Evolutionary conservation across 73 alveolate species (phyloP), one percentile per base, ranked within the genome.

Genomic region (Paramecium pentaurelia): DNA sequence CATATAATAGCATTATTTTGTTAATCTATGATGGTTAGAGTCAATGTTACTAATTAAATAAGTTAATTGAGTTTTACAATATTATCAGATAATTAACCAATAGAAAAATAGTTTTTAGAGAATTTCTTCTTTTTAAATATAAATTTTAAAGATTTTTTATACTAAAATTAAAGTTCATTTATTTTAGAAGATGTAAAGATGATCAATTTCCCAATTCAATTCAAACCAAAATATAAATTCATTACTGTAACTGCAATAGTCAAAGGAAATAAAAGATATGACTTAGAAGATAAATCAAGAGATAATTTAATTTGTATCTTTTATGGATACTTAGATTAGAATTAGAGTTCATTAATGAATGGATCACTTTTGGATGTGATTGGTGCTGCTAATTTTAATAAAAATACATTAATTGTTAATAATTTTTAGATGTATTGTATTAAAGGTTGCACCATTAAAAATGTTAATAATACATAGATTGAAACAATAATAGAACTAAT

Each of bases 361-460:
- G 91, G 91, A 18, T 45, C 71, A n/a, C 58, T 45, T 25, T 28
- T 80, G 71, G 71, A 45, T 45, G 91, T 32, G 20, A 27, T 80
- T 14, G 91, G 91, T 12, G 91, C 91, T 2, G 2, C 32, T 38
- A 45, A 80, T 45, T 80, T 80, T 49, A 27, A 47, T 27, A 44
- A 14, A 47, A 64, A 80, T 49, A 80, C 71, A 9, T 36, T 80
- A 22, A 80, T 80, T 0, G 51, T 80, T 20, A 80, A 80, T 25
- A 80, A 80, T 28, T 80, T 80, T 42, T 80, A 80, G 54, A 80
- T 80, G 91, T 40, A 80, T 42, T 80, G 91, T 45, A 9, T 80
- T 28, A 44, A 22, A 16, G 71, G 75, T 38, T 80, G 91, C 12
- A 6, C 2, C 6, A 44, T 42, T 45, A 8, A 10, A 12, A 9